phyloP scores from a whole-genome alignment of 1,284 basidiomycete genomes.

The Leccinum cinnamomeum region DNA sequence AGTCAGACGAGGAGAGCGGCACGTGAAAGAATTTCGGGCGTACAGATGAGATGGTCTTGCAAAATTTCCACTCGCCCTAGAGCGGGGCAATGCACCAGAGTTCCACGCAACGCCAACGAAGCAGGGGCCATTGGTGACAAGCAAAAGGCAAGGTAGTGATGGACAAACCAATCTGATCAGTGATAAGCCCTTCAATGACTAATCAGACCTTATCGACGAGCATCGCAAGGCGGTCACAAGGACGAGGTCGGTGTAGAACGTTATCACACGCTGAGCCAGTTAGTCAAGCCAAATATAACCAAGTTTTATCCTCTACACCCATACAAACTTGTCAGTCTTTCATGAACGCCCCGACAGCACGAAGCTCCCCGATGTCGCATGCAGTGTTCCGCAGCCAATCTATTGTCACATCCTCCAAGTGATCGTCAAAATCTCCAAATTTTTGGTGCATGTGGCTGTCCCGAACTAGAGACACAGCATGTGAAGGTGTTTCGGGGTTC shows the following conservation, averaged over 20 bases:
- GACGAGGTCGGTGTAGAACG: background rate
- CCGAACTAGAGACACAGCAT: slow-evolving; percentile 48
- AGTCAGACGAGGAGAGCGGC: slow-evolving; percentile 3
- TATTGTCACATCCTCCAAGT: slow-evolving; percentile 70
- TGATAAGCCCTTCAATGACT: background rate
- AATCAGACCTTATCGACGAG: background rate
- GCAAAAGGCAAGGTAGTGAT: background rate
- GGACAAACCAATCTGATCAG: background rate
- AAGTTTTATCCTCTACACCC: background rate
- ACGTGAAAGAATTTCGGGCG: background rate
- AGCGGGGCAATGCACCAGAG: slow-evolving; percentile 56
- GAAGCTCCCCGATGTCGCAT: slow-evolving; percentile 37
- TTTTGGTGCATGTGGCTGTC: slow-evolving; percentile 48
- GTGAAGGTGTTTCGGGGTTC: slow-evolving; percentile 43
- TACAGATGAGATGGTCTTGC: slow-evolving; percentile 59
- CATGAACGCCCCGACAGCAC: slow-evolving; percentile 9
- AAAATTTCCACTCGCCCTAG: slow-evolving; percentile 55
- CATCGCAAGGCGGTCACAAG: background rate
- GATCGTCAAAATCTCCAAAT: slow-evolving; percentile 77
- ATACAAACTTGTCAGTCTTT: background rate
- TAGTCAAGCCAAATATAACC: background rate
- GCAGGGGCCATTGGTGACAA: slow-evolving; percentile 10
- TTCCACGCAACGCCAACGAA: slow-evolving; percentile 41
- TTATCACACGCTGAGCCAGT: background rate
- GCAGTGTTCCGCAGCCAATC: slow-evolving; percentile 61